Conservation (phyloP, 495 filamentous ascomycete species). For the Podospora pseudoanserina region DNA sequence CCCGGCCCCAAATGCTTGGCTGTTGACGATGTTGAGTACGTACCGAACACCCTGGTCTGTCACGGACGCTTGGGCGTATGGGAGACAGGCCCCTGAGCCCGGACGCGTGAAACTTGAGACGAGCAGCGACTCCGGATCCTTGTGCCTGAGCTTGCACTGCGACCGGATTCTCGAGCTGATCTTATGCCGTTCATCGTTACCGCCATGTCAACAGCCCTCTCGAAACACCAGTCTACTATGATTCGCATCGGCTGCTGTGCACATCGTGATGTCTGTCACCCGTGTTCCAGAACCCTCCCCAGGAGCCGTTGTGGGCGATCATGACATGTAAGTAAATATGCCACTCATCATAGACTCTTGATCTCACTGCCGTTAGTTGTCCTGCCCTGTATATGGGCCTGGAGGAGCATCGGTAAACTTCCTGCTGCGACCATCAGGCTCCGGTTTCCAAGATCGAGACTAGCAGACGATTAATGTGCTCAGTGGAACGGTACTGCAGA, state of each 20-base stretch:
- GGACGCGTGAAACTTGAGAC: constrained; percentile 45
- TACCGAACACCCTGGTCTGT: constrained; percentile 24
- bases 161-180: constrained; percentile 48
- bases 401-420: constrained; percentile 18
- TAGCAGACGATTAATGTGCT: neutral
- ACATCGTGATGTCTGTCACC: constrained; percentile 5
- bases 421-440: constrained; percentile 19
- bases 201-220: constrained; percentile 24
- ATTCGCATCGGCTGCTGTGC: constrained; percentile 1
- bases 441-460: neutral
- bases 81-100: constrained; percentile 28
- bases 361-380: constrained; percentile 8
- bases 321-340: constrained; percentile 10
- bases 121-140: constrained; percentile 38
- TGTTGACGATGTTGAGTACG: constrained; percentile 22
- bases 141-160: constrained; percentile 41
- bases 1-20: constrained; percentile 30
- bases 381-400: constrained; percentile 26
- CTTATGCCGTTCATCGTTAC: constrained; percentile 46
- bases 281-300: constrained; percentile 30
- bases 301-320: constrained; percentile 23
- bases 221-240: constrained; percentile 27
- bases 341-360: constrained; percentile 7
- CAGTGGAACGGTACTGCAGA: constrained; percentile 13
- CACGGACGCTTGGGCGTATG: constrained; percentile 33